Base-by-base conservation (phyloP, 164 flowering plant species). In the Taxillus chinensis region DNA sequence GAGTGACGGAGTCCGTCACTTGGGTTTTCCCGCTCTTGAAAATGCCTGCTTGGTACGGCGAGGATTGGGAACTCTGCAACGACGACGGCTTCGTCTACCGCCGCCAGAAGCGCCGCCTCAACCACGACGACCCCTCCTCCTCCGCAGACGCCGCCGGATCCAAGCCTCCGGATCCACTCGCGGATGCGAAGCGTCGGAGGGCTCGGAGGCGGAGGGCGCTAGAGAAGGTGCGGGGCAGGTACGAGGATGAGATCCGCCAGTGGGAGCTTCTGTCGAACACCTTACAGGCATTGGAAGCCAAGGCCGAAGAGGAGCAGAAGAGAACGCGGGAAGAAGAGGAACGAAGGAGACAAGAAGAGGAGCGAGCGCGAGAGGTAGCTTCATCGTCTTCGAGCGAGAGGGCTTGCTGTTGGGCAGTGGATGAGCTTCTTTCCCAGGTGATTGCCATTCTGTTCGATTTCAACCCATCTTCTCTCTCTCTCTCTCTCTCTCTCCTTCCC, bases 41-140 rank as follows among this genome's bases (percentile, higher is more conserved):
- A 45, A 38, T 37, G 14, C 53, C 51, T 62, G 45, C 64, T 64
- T 14, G 13, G 16, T 71, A 69, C 17, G 72, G 64, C 27, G 81
- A 75, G 59, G 90, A 86, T 16, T 85, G 90, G 89, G 91, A 83
- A 69, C 72, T 81, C 41, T 73, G 79, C 70, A 83, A 85, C 79
- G 93, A 89, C 68, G 86, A 81, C 45, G 96, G 90, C 45, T 85
- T 89, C 75, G 76, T 84, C 66, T 83, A 80, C 85, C 81, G 78
- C 72, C 74, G 88, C 55, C 68, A 75, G 74, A 85, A 76, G 72
- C 78, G 74, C 51, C 67, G 77, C 51, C 63, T 67, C 63, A 59
- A 55, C 45, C 51, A 45, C 50, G 43, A 41, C 55, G 66, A 60
- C 16, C 56, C 45, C 64, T 8, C 61, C 27, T 17, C 65, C 66